phyloP scores from a whole-genome alignment of 2,329 filamentous ascomycete species.

The Calonectria pseudoturangicola region DNA sequence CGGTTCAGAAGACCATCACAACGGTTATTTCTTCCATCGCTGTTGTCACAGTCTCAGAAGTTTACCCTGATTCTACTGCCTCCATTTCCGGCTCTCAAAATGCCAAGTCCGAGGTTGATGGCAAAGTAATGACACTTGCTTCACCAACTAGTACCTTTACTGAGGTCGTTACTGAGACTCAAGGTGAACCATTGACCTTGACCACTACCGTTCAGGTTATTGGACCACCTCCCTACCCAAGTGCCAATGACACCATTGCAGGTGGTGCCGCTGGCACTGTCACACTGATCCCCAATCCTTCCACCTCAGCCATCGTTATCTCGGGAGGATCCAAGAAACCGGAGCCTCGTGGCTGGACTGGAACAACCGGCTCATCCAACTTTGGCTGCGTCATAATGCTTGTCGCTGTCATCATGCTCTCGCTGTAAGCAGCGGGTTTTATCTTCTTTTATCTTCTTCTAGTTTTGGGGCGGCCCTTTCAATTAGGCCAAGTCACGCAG shows the following conservation, averaged over 20 bases:
- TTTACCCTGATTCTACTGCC: slow-evolving; percentile 20
- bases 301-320: slow-evolving; percentile 55
- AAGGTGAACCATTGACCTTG: slow-evolving; percentile 52
- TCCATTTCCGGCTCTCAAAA: not conserved
- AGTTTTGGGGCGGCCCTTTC: not conserved
- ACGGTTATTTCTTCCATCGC: slow-evolving; percentile 48
- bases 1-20: slow-evolving; percentile 53
- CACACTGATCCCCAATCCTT: slow-evolving; percentile 46
- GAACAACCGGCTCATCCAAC: slow-evolving; percentile 56
- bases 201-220: slow-evolving; percentile 59
- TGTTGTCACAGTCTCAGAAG: slow-evolving; percentile 53
- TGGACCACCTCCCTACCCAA: slow-evolving; percentile 52
- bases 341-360: slow-evolving; percentile 55
- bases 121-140: slow-evolving; percentile 48
- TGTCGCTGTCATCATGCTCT: slow-evolving; percentile 58
- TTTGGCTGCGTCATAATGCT: slow-evolving; percentile 62
- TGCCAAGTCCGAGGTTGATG: slow-evolving; percentile 43
- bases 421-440: slow-evolving; percentile 53
- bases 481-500: not conserved
- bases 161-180: slow-evolving; percentile 58
- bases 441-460: not conserved
- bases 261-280: slow-evolving; percentile 53
- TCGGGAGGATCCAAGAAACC: slow-evolving; percentile 59
- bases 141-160: slow-evolving; percentile 56
- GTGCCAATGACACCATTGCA: slow-evolving; percentile 56